Evolutionary conservation across 2,329 filamentous ascomycete genomes (phyloP), one percentile per base, ranked within the genome.

Genomic region (Periconia digitata): DNA sequence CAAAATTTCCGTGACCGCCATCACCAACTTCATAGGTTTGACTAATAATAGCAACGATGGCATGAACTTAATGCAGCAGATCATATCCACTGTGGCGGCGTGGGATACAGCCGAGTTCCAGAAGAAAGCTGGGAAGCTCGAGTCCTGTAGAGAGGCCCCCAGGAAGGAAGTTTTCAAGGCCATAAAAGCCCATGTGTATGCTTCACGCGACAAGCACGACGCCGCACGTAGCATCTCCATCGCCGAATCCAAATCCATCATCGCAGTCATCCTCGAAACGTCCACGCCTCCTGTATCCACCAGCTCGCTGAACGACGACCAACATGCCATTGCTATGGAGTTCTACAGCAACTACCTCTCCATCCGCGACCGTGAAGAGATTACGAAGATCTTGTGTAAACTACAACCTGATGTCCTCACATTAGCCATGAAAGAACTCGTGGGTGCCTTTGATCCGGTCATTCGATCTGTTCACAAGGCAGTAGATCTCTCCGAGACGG

Each of bases 11-110:
- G 76, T 92, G 4, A 84, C 83, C 1, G 84, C 84, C 7, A 72
- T 92, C 43, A 90, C 89, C 4, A 92, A 91, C 65, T 92, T 86
- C 86, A 79, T 92, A 10, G 88, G 89, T 0, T 67, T 90, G 34
- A 91, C 86, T 0, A 80, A 82, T 40, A 83, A 83, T 40, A 81
- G 85, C 0, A 84, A 90, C 53, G 87, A 91, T 56, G 89, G 89
- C 40, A 89, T 90, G 86, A 94, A 92, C 63, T 68, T 92, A 8
- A 69, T 94, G 55, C 89, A 92, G 69, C 77, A 80, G 72, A 91
- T 94, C 53, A 84, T 92, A 18, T 87, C 84, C 0, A 80, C 87
- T 3, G 84, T 90, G 0, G 71, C 92, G 10, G 79, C 81, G 5
- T 91, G 86, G 85, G 89, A 94, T 59, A 82, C 82, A 6, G 74